phyloP scores from a whole-genome alignment of 2,329 filamentous ascomycete species.

The Fusarium globosum region DNA sequence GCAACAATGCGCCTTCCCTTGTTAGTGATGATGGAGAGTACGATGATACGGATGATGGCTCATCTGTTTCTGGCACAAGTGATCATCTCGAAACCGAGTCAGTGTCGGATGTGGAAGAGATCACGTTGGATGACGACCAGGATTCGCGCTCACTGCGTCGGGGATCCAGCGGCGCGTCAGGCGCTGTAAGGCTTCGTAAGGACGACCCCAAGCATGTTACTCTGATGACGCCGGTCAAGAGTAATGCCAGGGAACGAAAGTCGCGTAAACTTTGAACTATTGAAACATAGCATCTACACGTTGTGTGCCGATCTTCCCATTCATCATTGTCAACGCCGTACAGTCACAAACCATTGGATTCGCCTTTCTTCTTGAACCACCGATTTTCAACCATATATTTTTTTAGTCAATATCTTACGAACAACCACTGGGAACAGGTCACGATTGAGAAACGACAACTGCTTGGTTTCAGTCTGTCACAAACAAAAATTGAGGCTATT shows the following conservation, averaged over 20 bases:
- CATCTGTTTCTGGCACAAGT: conserved; percentile 67
- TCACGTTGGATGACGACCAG: conserved; percentile 69
- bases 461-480: conserved; percentile 37
- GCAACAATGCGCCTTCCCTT: conserved; percentile 81
- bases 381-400: conserved; percentile 46
- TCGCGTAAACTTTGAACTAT: conserved; percentile 43
- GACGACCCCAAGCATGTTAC: conserved; percentile 67
- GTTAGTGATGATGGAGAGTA: conserved; percentile 86
- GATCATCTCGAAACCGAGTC: conserved; percentile 69
- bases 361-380: conserved; percentile 44
- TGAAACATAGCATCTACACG: neutral
- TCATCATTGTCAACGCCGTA: conserved; percentile 12
- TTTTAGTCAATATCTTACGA: conserved; percentile 45
- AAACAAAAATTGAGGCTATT: conserved; percentile 23
- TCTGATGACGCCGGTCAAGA: conserved; percentile 64
- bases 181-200: conserved; percentile 63
- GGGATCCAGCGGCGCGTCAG: conserved; percentile 55
- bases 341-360: conserved; percentile 40
- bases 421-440: conserved; percentile 28
- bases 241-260: conserved; percentile 50
- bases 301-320: conserved; percentile 9
- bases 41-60: conserved; percentile 75
- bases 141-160: conserved; percentile 59
- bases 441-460: conserved; percentile 32
- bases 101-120: conserved; percentile 70